These are phyloP conservation scores for Handroanthus guayacan DNA, from an alignment of 257 asterid genomes.

Conservation along the genomic window DNA sequence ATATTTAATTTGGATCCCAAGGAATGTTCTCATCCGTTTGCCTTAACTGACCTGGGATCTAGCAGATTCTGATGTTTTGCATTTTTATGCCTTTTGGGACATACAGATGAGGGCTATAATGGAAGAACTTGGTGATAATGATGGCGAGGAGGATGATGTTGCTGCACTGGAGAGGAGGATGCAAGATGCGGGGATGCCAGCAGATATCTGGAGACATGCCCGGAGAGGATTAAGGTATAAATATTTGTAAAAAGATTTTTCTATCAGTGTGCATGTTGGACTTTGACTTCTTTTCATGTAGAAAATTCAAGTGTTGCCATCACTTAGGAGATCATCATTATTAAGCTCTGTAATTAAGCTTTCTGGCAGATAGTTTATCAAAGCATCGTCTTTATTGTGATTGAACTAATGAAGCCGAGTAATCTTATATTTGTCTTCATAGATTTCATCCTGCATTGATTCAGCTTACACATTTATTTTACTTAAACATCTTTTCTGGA, in stretches of 20 bases:
- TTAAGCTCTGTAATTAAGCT: conserved; percentile 1
- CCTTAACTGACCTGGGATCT: conserved; percentile 20
- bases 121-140: conserved; percentile 98
- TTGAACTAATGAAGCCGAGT: conserved; percentile 3
- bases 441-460: background rate
- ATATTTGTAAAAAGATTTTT: conserved; percentile 8
- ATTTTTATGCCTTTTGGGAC: conserved; percentile 39
- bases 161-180: conserved; percentile 95
- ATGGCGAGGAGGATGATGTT: conserved; percentile 96
- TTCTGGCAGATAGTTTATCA: conserved; percentile 9
- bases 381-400: background rate
- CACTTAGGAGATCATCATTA: background rate
- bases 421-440: conserved; percentile 20
- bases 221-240: conserved; percentile 87
- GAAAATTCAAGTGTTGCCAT: conserved; percentile 18
- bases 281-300: conserved; percentile 26
- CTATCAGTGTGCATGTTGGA: conserved; percentile 18
- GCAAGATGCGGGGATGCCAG: conserved; percentile 97
- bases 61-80: conserved; percentile 28
- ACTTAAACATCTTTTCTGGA: conserved; percentile 18
- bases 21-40: background rate
- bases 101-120: conserved; percentile 96
- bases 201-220: conserved; percentile 93
- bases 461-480: conserved; percentile 21
- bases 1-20: conserved; percentile 21